These are phyloP conservation scores for Cercospora zeae-maydis DNA, from an alignment of 2,329 filamentous ascomycete species.

Conservation along the genomic window DNA sequence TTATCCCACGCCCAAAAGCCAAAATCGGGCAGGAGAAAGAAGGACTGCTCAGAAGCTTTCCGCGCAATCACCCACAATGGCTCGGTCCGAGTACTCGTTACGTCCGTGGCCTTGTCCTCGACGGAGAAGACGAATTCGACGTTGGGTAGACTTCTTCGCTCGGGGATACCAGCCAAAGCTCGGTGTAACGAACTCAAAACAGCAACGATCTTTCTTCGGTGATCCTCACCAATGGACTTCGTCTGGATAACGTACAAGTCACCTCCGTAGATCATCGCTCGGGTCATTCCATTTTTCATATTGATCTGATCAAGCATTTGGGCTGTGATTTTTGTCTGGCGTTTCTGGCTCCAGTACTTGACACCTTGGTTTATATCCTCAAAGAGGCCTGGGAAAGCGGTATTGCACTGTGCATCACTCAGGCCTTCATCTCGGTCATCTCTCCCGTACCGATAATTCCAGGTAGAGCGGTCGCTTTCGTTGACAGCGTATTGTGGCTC, in stretches of 20 bases:
- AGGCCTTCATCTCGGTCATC: slow-evolving; percentile 21
- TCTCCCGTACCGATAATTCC: slow-evolving; percentile 18
- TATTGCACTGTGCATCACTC: slow-evolving; percentile 28
- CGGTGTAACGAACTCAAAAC: slow-evolving; percentile 47
- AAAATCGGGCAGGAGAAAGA: slow-evolving; percentile 54
- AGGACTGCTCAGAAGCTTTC: slow-evolving; percentile 35
- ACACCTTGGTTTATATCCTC: slow-evolving; percentile 31
- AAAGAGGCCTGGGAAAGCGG: slow-evolving; percentile 34
- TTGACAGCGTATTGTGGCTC: slow-evolving; percentile 16
- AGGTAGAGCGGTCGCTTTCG: slow-evolving; percentile 11
- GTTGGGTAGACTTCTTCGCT: slow-evolving; percentile 40
- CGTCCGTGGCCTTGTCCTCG: slow-evolving; percentile 40
- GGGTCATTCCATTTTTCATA: slow-evolving; percentile 27
- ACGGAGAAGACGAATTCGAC: slow-evolving; percentile 51
- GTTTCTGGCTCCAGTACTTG: slow-evolving; percentile 24
- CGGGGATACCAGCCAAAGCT: slow-evolving; percentile 43
- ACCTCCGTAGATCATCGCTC: slow-evolving; percentile 37
- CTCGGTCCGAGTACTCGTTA: slow-evolving; percentile 31
- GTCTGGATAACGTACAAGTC: slow-evolving; percentile 35
- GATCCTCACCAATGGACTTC: slow-evolving; percentile 26
- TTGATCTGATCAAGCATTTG: slow-evolving; percentile 16
- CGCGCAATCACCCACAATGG: slow-evolving; percentile 39
- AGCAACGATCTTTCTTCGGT: slow-evolving; percentile 28
- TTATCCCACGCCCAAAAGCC: slow-evolving; percentile 51
- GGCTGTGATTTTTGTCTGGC: slow-evolving; percentile 17